Base-by-base conservation (phyloP, 2,329 filamentous ascomycete species). In the Pseudodiploospora longispora region DNA sequence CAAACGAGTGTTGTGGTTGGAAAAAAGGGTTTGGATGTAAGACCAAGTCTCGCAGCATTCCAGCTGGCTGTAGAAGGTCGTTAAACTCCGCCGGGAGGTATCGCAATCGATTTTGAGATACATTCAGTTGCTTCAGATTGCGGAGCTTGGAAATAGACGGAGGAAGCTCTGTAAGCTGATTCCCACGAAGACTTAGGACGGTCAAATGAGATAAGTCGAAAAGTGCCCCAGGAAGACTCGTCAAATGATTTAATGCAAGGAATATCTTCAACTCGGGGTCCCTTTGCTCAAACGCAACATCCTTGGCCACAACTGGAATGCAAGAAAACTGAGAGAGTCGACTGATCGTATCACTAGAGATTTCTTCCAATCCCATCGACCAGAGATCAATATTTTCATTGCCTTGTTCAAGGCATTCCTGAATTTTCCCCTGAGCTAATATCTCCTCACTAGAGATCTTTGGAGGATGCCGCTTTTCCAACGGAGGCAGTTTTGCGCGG, bases 161-260 rank as follows among this genome's bases (percentile, higher is more conserved):
- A 1, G 84, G 79, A 3, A 88, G 62, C 54, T 83, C 75, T 0
- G 63, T 65, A 10, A 88, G 68, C 27, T 70, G 59, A 53, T 87
- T 87, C 47, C 72, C 75, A 32, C 84, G 77, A 10, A 88, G 67
- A 52, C 76, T 85, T 9, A 88, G 71, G 10, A 81, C 75, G 0
- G 76, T 81, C 30, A 87, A 65, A 52, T 78, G 67, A 27, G 78
- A 65, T 3, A 87, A 63, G 38, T 76, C 70, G 54, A 85, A 83
- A 3, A 87, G 60, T 39, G 76, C 74, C 2, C 69, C 66, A 0
- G 84, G 83, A 2, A 85, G 64, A 10, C 64, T 63, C 3, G 59
- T 61, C 4, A 88, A 68, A 0, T 60, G 57, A 54, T 87, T 88
- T 42, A 68, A 69, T 9, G 74, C 72, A 10, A 88, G 64, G 46